Evolutionary conservation across 305 asterid species (phyloP), one percentile per base, ranked within the genome.

Genomic region (Stenogyne calaminthoides): DNA sequence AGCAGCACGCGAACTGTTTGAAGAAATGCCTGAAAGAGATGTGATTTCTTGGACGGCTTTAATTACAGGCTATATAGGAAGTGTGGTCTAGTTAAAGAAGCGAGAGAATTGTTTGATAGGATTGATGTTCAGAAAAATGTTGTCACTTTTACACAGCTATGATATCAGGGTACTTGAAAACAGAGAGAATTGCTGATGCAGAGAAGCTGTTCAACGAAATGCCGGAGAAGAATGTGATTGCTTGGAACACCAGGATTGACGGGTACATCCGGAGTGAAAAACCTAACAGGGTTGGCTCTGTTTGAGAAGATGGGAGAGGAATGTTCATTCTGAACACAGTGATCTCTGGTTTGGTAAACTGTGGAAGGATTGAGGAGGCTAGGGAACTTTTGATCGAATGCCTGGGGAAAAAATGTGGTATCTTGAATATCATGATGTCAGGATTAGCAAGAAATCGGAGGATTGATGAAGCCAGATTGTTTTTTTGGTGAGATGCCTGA

Each of bases 141-240:
- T 69, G 88, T 88, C 37, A 89, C 93, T 60, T n/a, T n/a, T 86
- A 93, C 90, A 88, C 93, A 25, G 81, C 83, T 49, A 82, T 89
- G 91, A 66, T 89, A 55, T 85, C 88, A 1, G 93, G 91, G 34
- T 86, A 83, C 72, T 68, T 82, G 72, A 83, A 77, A 78, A 61
- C 12, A 32, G 71, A 73, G 34, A 61, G 61, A 10, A 32, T 84
- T 49, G 73, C 75, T 0, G 89, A 88, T 57, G 93, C 90, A 1
- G 89, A 79, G 89, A 83, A 67, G 84, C 84, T 88, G 18, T 88
- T 90, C 62, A 10, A 77, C 39, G 84, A 79, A 76, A 90, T 90
- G 91, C 88, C 91, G 2, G 80, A 79, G 1, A 86, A 79, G 81
- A 86, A 88, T 69, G 83, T 84, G 64, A 81, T 85, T 56, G 80